Base-by-base conservation (phyloP, 1,284 basidiomycete species). In the Apiotrichum laibachii region DNA sequence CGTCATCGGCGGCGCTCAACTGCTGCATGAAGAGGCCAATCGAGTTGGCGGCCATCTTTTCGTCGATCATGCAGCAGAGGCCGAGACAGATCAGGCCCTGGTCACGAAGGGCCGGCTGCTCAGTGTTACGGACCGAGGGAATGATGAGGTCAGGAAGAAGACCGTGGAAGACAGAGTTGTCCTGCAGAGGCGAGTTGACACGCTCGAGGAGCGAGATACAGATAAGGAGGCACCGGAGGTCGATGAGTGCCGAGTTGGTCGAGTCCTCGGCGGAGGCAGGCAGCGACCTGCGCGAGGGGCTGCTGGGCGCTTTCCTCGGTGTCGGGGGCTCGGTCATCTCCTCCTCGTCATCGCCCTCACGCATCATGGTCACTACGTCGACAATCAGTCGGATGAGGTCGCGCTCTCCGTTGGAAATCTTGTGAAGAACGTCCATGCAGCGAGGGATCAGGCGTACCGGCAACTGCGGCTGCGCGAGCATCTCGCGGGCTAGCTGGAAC, bases 351-450 rank as follows among this genome's bases (percentile, higher is more conserved):
- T 84, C 82, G 26, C 76, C 79, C 33, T 71, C 70, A 18, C 92
- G 83, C 16, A 95, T 81, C 61, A 92, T 89, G 54, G 93, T 88
- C 4, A 97, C 87, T 22, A 96, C 87, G 70, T 99, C 95, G 22
- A 98, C 94, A 3, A 97, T 87, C 34, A 99, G 86, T 2, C 92
- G 87, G 72, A 98, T 92, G 51, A 98, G 84, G 72, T 98, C 95
- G 13, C 88, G 82, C 78, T 99, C 94, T 35, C 85, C 88, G 5
- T 89, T 85, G 35, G 89, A 86, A 39, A 97, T 87, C 69, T 86
- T 88, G 64, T 88, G 85, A 49, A 99, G 80, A 12, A 98, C 86
- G 71, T 99, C 95, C 48, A 97, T 80, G 73, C 90, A 92, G 11
- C 82, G 83, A 9, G 89, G 85, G 49, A 97, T 86, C 39, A 98